phyloP scores from a whole-genome alignment of 805 yeast genomes.

The Wickerhamomyces bisporus region DNA sequence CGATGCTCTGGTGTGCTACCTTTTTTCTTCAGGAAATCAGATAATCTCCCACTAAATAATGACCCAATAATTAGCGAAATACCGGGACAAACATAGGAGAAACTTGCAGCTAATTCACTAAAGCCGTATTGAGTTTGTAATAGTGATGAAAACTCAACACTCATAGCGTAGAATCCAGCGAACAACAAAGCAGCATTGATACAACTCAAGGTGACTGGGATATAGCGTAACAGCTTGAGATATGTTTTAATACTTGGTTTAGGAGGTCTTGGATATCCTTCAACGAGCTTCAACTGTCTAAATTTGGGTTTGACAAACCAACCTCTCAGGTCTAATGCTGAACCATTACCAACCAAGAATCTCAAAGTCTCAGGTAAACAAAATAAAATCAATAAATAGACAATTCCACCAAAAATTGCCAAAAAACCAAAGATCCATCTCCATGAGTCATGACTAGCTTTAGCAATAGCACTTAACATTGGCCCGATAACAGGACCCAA shows the following conservation, averaged over 20 bases:
- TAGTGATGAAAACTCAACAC: constrained; percentile 42
- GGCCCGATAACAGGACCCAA: constrained; percentile 87
- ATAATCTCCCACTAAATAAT: constrained; percentile 41
- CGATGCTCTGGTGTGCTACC: constrained; percentile 43
- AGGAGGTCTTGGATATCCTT: constrained; percentile 39
- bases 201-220: constrained; percentile 43
- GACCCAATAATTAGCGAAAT: constrained; percentile 44
- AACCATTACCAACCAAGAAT: constrained; percentile 52
- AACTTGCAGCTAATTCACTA: constrained; percentile 32
- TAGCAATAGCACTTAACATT: constrained; percentile 68
- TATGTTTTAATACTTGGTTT: constrained; percentile 36
- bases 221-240: constrained; percentile 31
- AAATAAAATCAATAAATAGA: constrained; percentile 45
- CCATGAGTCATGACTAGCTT: constrained; percentile 70
- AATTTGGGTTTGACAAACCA: constrained; percentile 28
- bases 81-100: constrained; percentile 51
- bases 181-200: constrained; percentile 45
- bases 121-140: constrained; percentile 34
- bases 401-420: constrained; percentile 59
- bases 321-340: constrained; percentile 15
- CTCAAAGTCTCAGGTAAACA: constrained; percentile 78
- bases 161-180: constrained; percentile 49
- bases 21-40: constrained; percentile 33
- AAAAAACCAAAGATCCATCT: constrained; percentile 78
- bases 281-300: constrained; percentile 21